phyloP scores from a whole-genome alignment of 2,329 filamentous ascomycete genomes.

The Xylogone sp. region DNA sequence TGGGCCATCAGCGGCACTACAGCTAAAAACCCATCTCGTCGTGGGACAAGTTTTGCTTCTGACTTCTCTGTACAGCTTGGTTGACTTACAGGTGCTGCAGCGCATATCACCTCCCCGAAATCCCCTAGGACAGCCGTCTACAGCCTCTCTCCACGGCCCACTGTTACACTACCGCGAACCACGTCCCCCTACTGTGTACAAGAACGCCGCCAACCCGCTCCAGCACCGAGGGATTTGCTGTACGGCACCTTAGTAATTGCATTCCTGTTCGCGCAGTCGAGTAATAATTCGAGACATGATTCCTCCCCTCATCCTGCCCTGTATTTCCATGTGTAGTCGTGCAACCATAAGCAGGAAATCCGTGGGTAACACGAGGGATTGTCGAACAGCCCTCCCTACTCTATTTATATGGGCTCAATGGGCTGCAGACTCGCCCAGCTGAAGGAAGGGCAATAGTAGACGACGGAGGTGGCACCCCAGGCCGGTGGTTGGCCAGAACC shows the following conservation, averaged over 20 bases:
- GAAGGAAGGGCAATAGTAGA: neutral
- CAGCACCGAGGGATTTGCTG: neutral
- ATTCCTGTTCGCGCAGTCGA: neutral
- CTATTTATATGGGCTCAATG: neutral
- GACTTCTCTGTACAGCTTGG: too few species aligned
- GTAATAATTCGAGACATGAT: neutral
- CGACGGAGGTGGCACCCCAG: neutral
- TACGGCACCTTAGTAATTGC: neutral
- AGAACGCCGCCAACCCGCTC: neutral
- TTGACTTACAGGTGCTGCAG: too few species aligned
- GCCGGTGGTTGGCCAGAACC: neutral
- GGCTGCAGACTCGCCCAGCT: neutral
- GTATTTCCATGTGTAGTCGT: too few species aligned
- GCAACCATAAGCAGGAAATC: too few species aligned
- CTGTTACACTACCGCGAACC: too few species aligned
- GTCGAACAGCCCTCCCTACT: neutral
- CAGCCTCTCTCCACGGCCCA: too few species aligned
- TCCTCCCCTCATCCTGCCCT: neutral
- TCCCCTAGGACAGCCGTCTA: too few species aligned
- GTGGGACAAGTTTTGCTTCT: too few species aligned
- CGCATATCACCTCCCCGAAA: too few species aligned
- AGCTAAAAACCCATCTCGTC: too few species aligned
- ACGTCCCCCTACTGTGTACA: too few species aligned
- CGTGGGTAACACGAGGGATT: neutral
- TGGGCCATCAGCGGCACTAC: too few species aligned